These are phyloP conservation scores for Cylindrotheca closterium DNA, from an alignment of 108 stramenopile species.

Conservation along the genomic window DNA sequence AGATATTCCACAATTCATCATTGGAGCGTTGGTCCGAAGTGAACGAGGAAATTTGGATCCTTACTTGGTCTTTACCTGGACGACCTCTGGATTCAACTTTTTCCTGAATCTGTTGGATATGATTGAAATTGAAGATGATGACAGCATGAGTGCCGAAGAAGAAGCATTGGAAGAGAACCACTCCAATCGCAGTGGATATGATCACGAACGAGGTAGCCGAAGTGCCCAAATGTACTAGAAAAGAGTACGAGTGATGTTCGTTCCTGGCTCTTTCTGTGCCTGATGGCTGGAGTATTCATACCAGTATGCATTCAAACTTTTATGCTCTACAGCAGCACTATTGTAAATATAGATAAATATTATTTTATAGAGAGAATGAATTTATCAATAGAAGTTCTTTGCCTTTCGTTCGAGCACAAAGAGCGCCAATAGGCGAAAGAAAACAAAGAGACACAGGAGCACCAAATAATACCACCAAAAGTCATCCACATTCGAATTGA, in stretches of 20 bases:
- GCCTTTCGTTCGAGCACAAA: conserved; percentile 62
- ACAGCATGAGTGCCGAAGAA: neutral
- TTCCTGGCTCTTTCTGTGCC: no score
- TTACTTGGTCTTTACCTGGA: neutral
- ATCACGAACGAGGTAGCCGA: no score
- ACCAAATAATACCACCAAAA: conserved; percentile 63
- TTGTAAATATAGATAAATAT: no score
- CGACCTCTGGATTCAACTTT: conserved; percentile 11
- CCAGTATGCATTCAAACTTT: no score
- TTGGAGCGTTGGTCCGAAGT: neutral
- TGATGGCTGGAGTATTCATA: no score
- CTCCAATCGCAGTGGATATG: no score
- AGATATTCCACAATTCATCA: conserved; percentile 10
- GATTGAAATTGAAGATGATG: neutral
- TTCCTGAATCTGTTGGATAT: conserved; percentile 13
- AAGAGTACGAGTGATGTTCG: neutral
- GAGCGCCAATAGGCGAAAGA: conserved; percentile 57
- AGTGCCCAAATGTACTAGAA: no score
- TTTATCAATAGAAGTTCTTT: conserved; percentile 59
- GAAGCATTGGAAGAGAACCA: neutral
- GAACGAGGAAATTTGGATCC: neutral
- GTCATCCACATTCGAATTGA: conserved; percentile 35
- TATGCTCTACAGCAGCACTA: no score
- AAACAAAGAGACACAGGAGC: conserved; percentile 52
- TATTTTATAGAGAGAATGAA: no score